A percentile compares a stretch with the other conserved stretches of the same genome.
Conservation (phyloP, 768 basidiomycete genomes). For the Amanita fuliginea region DNA sequence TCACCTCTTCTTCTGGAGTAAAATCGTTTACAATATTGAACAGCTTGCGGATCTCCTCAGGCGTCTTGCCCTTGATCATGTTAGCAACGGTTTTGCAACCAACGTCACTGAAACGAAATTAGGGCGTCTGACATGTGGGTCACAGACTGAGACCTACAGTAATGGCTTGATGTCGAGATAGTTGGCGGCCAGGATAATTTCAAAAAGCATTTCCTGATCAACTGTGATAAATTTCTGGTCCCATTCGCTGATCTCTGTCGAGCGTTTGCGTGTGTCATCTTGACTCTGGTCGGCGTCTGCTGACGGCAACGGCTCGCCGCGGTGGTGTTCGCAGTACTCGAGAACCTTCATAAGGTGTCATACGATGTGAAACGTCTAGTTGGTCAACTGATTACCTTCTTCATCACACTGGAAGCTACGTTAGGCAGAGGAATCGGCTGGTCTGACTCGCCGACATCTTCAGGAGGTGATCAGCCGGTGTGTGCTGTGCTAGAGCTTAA, state of each 20-base stretch:
- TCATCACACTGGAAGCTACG: conserved; percentile 84
- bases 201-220: conserved; percentile 99
- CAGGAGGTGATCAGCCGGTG: conserved; percentile 9
- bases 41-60: conserved; percentile 96
- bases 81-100: conserved; percentile 99
- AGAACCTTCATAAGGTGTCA: conserved; percentile 53
- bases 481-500: conserved; percentile 7
- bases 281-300: conserved; percentile 70
- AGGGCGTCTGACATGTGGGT: conserved; percentile 1
- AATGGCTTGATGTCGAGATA: conserved; percentile 99
- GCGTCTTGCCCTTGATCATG: conserved; percentile 99
- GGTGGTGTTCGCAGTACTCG: conserved; percentile 99
- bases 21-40: conserved; percentile 99
- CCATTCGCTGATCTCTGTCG: conserved; percentile 99
- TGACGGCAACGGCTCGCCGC: conserved; percentile 89
- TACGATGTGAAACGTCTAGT: not conserved
- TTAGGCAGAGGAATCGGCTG: conserved; percentile 93
- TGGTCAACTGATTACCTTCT: conserved; percentile 52
- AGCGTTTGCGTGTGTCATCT: conserved; percentile 94
- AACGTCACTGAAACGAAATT: conserved; percentile 56
- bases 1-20: conserved; percentile 96
- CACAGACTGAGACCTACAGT: conserved; percentile 48
- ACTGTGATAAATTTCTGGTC: conserved; percentile 98
- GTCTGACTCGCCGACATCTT: conserved; percentile 92
- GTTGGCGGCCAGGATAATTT: conserved; percentile 99